Conservation (phyloP, 176 grass and related monocot species). For the Saccharum officinarum region DNA sequence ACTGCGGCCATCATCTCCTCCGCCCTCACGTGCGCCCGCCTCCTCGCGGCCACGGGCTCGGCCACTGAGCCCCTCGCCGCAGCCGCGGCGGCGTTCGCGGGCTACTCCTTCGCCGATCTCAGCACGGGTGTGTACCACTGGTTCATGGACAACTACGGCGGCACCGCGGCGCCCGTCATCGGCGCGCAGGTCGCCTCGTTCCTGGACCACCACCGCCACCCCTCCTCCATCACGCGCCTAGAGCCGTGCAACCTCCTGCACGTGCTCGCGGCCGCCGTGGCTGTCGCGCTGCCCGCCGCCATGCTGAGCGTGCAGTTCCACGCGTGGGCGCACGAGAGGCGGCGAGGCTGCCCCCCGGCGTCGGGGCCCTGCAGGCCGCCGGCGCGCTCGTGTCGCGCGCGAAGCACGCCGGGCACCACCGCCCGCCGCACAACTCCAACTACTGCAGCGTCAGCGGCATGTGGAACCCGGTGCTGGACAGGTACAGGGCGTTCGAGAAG, state of each 20-base stretch:
- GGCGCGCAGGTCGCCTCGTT: conserved; percentile 76
- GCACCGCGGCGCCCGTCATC: conserved; percentile 51
- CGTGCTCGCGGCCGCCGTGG: conserved; percentile 42
- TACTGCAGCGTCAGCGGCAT: conserved; percentile 80
- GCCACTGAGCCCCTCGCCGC: no score
- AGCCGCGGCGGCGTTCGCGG: no score
- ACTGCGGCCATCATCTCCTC: conserved; percentile 56
- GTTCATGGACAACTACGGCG: conserved; percentile 87
- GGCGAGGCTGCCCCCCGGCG: conserved; percentile 45
- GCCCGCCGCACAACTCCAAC: conserved; percentile 51
- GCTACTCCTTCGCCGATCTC: conserved; percentile 78
- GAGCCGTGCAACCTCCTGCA: conserved; percentile 73
- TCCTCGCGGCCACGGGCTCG: not conserved
- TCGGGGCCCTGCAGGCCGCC: conserved; percentile 65
- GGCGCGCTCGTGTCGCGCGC: conserved; percentile 69
- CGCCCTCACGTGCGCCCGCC: not conserved
- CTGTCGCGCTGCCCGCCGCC: conserved; percentile 41
- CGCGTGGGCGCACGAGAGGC: conserved; percentile 75
- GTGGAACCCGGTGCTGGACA: conserved; percentile 64
- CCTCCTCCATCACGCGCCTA: conserved; percentile 47
- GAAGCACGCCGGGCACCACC: conserved; percentile 61
- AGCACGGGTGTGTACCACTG: conserved; percentile 76
- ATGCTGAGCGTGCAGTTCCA: conserved; percentile 82
- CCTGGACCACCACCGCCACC: conserved; percentile 72
- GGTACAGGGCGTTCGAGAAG: conserved; percentile 51